Evolutionary conservation across 345 rosid genomes (phyloP), one percentile per base, ranked within the genome.

Genomic region (Brassica nigra): DNA sequence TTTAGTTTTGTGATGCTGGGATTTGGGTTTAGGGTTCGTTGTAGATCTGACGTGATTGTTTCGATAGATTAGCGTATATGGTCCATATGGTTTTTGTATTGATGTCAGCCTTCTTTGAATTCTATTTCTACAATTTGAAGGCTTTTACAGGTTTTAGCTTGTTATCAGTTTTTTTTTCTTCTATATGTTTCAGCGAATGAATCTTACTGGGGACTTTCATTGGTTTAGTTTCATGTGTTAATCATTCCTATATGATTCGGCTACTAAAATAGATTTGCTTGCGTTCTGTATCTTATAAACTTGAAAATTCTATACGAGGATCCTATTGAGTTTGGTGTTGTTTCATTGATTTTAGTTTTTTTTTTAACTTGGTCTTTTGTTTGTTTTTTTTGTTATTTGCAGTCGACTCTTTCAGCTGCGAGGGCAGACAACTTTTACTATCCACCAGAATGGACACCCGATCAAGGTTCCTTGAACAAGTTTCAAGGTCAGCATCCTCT

Each of bases 331-430:
- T 47, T 47, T 47, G 15, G n/a, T 44, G n/a, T 12, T n/a, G 27
- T 23, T 14, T 1, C 6, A 14, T 42, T 37, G 2, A 0, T 15
- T 5, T 7, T 34, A 3, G 8, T 57, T 44, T 6, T 18, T 36
- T 4, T 71, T 6, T 29, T 85, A 63, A 80, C 54, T 62, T 4
- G 20, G 30, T 62, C 52, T 0, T 4, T 36, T 36, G 2, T 36
- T 37, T 1, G 12, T 74, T 37, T 11, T 76, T 78, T 55, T 86
- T 74, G 27, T 23, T 23, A 23, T 76, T 61, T 86, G 88, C 86
- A 92, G 99, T 96, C 99, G 85, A 83, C 98, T 3, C 88, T 96
- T 74, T 92, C 98, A 73, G 98, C 97, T 66, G 99, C 98, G 11
- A 88, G 99, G 85, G 98, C 98, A 1, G 97, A 96, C 77, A 92